phyloP scores from a whole-genome alignment of 768 basidiomycete genomes.

The Boletus speciosus region DNA sequence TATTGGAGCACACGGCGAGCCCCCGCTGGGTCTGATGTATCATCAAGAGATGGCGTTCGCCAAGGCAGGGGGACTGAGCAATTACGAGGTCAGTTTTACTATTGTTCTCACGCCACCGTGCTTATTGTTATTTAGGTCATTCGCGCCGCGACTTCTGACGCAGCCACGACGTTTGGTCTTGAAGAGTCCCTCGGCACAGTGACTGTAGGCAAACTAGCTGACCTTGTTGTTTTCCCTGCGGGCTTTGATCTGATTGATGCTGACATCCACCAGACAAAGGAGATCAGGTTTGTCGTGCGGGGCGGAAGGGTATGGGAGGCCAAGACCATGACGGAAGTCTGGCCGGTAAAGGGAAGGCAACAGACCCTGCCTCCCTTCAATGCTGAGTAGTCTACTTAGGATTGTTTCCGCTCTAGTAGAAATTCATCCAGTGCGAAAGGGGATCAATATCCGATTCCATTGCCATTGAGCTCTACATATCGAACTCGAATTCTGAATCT shows the following conservation, averaged over 20 bases:
- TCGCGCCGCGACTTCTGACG: constrained; percentile 64
- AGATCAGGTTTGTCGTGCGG: constrained; percentile 55
- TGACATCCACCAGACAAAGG: constrained; percentile 46
- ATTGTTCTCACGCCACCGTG: not conserved
- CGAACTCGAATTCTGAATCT: constrained; percentile 78
- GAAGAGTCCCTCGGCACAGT: constrained; percentile 60
- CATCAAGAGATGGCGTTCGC: constrained; percentile 73
- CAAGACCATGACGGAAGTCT: constrained; percentile 61
- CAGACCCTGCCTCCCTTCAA: constrained; percentile 60
- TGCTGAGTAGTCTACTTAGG: constrained; percentile 30
- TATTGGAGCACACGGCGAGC: constrained; percentile 74
- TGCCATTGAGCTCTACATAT: constrained; percentile 40
- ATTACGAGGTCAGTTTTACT: constrained; percentile 54
- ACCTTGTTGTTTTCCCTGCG: constrained; percentile 63
- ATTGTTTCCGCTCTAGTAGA: not conserved
- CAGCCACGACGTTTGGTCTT: constrained; percentile 63
- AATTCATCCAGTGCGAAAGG: not conserved
- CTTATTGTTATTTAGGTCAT: constrained; percentile 43
- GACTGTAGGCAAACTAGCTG: constrained; percentile 64
- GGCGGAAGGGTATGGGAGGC: constrained; percentile 75
- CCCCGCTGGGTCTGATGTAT: constrained; percentile 71
- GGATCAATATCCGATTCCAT: not conserved
- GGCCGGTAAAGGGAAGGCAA: constrained; percentile 61
- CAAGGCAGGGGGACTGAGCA: constrained; percentile 58
- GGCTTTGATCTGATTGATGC: constrained; percentile 55